Evolutionary conservation across 139 green algal species (phyloP).

Genomic region (Trebouxia sp.): DNA sequence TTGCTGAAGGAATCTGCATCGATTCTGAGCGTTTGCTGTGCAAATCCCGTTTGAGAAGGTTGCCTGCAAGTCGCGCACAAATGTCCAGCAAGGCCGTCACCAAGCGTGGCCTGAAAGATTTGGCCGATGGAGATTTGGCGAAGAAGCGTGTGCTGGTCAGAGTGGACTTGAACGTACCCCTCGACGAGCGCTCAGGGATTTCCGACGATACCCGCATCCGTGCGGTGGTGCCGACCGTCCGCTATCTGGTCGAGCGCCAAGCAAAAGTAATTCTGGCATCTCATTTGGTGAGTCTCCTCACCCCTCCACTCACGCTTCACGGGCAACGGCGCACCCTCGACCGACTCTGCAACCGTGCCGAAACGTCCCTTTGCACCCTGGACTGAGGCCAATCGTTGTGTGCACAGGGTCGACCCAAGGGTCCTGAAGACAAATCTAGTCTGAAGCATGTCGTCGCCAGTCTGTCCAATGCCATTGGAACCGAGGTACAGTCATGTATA

Average conservation of each 20-base stretch:
- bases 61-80: too few species aligned
- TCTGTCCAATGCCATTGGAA: slow-evolving; percentile 88
- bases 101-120: slow-evolving; percentile 4
- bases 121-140: slow-evolving; percentile 58
- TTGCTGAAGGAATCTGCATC: neutral
- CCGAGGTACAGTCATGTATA: slow-evolving; percentile 46
- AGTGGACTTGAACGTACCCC: slow-evolving; percentile 97
- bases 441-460: slow-evolving; percentile 64
- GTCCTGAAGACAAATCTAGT: slow-evolving; percentile 92
- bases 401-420: slow-evolving; percentile 87
- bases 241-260: slow-evolving; percentile 79
- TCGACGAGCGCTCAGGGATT: slow-evolving; percentile 90
- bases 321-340: too few species aligned
- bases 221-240: slow-evolving; percentile 93
- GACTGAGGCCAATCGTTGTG: too few species aligned
- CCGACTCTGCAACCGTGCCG: too few species aligned
- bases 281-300: slow-evolving; percentile 78
- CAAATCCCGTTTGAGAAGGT: too few species aligned
- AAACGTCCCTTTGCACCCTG: too few species aligned
- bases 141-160: slow-evolving; percentile 83
- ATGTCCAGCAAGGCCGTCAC: slow-evolving; percentile 3
- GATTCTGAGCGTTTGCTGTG: neutral
- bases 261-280: slow-evolving; percentile 95
- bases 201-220: slow-evolving; percentile 98
- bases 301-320: neutral